A percentile compares a stretch with the other conserved stretches of the same genome.
These are phyloP conservation scores for Colletotrichum liaoningense DNA, from an alignment of 2,329 filamentous ascomycete genomes.

Conservation along the genomic window DNA sequence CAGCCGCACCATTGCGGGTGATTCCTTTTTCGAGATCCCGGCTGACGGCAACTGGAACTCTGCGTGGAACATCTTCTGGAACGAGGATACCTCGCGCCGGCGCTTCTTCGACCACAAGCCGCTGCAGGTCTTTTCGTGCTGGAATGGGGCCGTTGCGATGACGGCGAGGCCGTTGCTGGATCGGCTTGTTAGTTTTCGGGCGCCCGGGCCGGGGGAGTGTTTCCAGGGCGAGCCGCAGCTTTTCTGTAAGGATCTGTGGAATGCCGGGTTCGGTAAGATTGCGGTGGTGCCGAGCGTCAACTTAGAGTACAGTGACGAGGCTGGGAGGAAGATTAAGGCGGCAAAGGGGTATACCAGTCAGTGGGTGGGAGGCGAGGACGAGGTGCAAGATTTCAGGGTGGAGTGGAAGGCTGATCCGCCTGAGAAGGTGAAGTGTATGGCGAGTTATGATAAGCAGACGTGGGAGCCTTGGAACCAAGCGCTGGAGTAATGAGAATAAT, in stretches of 20 bases:
- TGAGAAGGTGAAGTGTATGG: constrained; percentile 60
- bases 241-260: constrained; percentile 70
- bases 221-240: constrained; percentile 65
- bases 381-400: constrained; percentile 45
- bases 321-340: constrained; percentile 57
- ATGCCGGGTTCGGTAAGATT: constrained; percentile 59
- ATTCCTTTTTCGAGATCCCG: constrained; percentile 66
- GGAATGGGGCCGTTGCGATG: constrained; percentile 67
- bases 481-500: constrained; percentile 7
- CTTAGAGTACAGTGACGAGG: constrained; percentile 63
- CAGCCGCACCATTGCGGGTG: constrained; percentile 61
- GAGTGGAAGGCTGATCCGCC: constrained; percentile 58
- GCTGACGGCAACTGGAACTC: constrained; percentile 60
- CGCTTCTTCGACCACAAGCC: constrained; percentile 53
- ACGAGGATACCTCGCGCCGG: constrained; percentile 49
- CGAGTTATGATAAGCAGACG: constrained; percentile 51
- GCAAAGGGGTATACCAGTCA: constrained; percentile 60
- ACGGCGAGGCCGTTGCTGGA: constrained; percentile 59
- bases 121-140: constrained; percentile 71
- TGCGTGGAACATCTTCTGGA: constrained; percentile 65
- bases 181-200: constrained; percentile 57
- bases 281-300: constrained; percentile 68
- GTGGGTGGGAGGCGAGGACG: constrained; percentile 45
- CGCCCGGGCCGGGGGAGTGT: constrained; percentile 55
- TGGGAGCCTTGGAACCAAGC: constrained; percentile 56